Evolutionary conservation across 371 early-diverging fungal genomes (phyloP).

Genomic region (Lichtheimia corymbifera): DNA sequence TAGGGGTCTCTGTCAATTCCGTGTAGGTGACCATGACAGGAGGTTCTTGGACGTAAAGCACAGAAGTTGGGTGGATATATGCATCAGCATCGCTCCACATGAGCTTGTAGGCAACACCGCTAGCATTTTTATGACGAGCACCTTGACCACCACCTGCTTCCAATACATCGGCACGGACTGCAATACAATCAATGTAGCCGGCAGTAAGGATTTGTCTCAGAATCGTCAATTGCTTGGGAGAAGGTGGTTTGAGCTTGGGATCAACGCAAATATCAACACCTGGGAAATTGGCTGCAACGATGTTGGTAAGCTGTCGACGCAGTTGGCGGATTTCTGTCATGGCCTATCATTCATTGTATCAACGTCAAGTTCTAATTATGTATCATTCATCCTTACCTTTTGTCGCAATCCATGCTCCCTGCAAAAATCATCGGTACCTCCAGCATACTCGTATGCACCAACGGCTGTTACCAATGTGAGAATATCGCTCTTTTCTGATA

Average conservation of each 20-base stretch:
- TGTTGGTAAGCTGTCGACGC: constrained; percentile 79
- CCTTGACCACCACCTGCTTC: constrained; percentile 59
- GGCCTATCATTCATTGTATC: constrained; percentile 40
- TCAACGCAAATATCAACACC: constrained; percentile 53
- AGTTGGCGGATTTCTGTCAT: constrained; percentile 93
- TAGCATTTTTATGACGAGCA: constrained; percentile 42
- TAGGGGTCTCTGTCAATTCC: constrained; percentile 54
- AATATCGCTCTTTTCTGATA: constrained; percentile 68
- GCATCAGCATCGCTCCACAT: constrained; percentile 80
- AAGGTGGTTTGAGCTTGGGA: constrained; percentile 79
- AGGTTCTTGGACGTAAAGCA: constrained; percentile 66
- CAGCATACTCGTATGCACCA: constrained; percentile 88
- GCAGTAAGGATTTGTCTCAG: constrained; percentile 86
- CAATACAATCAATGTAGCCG: constrained; percentile 92
- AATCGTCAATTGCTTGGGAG: constrained; percentile 61
- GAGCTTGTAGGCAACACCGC: constrained; percentile 70
- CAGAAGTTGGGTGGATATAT: constrained; percentile 77
- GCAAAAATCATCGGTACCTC: constrained; percentile 76
- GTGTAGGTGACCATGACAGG: constrained; percentile 80
- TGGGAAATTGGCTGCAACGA: constrained; percentile 73
- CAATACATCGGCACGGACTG: constrained; percentile 73
- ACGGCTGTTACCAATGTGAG: constrained; percentile 81
- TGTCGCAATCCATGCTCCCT: constrained; percentile 78
- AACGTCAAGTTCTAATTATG: neutral
- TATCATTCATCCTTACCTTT: constrained; percentile 47